Evolutionary conservation across 441 rosid genomes (phyloP), one percentile per base, ranked within the genome.

Genomic region (Jatropha multifida): DNA sequence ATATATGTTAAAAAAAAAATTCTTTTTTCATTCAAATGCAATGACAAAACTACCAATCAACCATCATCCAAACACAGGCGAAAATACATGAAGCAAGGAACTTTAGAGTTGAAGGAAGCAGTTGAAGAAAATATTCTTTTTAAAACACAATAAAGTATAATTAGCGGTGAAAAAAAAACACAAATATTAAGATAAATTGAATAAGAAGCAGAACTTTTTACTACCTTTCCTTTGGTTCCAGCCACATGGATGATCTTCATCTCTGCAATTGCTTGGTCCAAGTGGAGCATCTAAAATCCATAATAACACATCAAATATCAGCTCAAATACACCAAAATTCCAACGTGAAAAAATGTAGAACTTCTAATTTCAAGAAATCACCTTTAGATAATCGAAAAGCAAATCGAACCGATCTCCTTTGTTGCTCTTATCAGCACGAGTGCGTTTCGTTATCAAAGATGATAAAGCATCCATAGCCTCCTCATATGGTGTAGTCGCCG

Each of bases 191-290:
- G 32, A 17, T 41, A 70, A 42, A 55, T 13, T 42, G 5, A 46
- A 27, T 38, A 41, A 38, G 27, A 69, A 27, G 18, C 12, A 68
- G 5, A 20, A 56, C 17, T 18, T 27, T 13, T 41, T 12, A 32
- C 14, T 82, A 95, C 99, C 97, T 95, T 96, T 76, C 98, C 98
- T 83, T 96, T 96, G 54, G 98, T 96, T 44, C 99, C 99, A 58
- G 99, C 98, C 3, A 94, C 97, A 74, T 96, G 99, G 46, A 96
- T 90, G 65, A 96, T 81, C 82, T 94, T 96, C 96, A 96, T 83
- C 76, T 89, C 81, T 7, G 87, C 82, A 75, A 96, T 83, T 40
- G 91, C 87, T 61, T 92, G 92, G 41, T 91, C 99, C 84, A 94
- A 77, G 64, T 94, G 97, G 80, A 96, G 85, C 8, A 91, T 85